Conservation (phyloP, 495 filamentous ascomycete genomes). For the Lophium mytilinum region DNA sequence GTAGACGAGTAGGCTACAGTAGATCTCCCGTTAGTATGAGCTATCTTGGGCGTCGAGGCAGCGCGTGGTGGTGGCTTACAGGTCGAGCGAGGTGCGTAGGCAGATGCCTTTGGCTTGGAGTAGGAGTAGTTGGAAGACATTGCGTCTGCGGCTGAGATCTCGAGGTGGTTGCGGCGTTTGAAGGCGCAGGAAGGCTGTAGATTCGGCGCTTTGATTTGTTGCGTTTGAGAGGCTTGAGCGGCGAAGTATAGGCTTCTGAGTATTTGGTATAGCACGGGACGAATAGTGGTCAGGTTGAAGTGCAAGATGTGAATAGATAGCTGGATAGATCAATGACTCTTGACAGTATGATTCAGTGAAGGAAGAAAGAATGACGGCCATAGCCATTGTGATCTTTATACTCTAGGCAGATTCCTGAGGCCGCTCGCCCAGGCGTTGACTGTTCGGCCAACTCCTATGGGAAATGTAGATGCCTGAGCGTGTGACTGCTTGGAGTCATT, state of each 20-base stretch:
- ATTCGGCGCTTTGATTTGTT: conserved; percentile 3
- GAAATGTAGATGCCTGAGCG: conserved; percentile 21
- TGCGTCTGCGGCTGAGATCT: not conserved
- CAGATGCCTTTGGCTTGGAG: conserved; percentile 15
- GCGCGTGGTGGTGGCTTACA: conserved; percentile 1
- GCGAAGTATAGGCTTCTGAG: not conserved
- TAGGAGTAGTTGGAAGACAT: conserved; percentile 21
- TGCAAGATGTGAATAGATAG: not conserved
- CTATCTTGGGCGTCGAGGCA: not conserved
- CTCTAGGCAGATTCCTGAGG: conserved; percentile 24
- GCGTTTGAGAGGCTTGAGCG: conserved; percentile 1
- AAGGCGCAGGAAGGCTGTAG: conserved; percentile 12
- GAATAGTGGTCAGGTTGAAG: not conserved
- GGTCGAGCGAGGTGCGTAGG: conserved; percentile 9
- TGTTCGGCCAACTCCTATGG: conserved; percentile 9
- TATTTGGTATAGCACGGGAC: conserved; percentile 8
- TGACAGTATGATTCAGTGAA: not conserved
- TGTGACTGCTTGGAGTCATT: conserved; percentile 19
- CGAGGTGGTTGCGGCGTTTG: conserved; percentile 4
- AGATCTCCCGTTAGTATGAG: not conserved
- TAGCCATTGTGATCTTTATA: conserved; percentile 4
- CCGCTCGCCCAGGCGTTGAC: conserved; percentile 11
- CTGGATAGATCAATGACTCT: not conserved
- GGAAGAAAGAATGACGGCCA: not conserved
- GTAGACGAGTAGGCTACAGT: conserved; percentile 3